phyloP scores from a whole-genome alignment of 345 rosid species.

The Eucalyptus sp. region DNA sequence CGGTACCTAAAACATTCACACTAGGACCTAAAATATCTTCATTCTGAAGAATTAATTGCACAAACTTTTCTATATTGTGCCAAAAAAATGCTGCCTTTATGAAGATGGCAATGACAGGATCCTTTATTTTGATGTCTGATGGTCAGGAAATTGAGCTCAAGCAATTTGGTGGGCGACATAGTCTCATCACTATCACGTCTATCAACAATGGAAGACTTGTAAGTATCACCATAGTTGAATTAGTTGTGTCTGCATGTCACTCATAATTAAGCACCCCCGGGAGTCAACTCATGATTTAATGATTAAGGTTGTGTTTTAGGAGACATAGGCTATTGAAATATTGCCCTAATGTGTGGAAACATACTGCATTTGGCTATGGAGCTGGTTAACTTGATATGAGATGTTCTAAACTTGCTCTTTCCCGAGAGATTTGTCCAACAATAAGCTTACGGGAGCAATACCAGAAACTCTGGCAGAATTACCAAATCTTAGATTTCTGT shows the following conservation, averaged over 20 bases:
- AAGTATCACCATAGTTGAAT: neutral
- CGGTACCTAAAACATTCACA: neutral
- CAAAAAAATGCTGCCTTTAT: neutral
- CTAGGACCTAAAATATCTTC: neutral
- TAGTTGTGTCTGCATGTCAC: neutral
- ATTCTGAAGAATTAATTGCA: neutral
- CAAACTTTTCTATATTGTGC: neutral
- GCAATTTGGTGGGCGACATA: neutral
- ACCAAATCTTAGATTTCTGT: conserved; percentile 25
- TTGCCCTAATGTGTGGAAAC: neutral
- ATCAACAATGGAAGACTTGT: neutral
- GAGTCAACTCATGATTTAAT: neutral
- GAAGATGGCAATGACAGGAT: neutral
- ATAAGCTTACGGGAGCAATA: conserved; percentile 27
- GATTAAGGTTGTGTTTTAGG: neutral
- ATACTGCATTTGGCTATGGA: neutral
- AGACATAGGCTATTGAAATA: neutral
- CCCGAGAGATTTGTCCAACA: conserved; percentile 55
- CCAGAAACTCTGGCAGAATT: conserved; percentile 21
- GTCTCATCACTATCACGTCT: neutral
- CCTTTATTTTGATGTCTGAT: neutral
- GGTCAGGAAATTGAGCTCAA: neutral
- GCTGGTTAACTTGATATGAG: neutral
- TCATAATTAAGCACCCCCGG: neutral
- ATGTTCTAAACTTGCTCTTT: neutral